Base-by-base conservation (phyloP, 2,329 filamentous ascomycete species). In the Diaporthe amygdali region DNA sequence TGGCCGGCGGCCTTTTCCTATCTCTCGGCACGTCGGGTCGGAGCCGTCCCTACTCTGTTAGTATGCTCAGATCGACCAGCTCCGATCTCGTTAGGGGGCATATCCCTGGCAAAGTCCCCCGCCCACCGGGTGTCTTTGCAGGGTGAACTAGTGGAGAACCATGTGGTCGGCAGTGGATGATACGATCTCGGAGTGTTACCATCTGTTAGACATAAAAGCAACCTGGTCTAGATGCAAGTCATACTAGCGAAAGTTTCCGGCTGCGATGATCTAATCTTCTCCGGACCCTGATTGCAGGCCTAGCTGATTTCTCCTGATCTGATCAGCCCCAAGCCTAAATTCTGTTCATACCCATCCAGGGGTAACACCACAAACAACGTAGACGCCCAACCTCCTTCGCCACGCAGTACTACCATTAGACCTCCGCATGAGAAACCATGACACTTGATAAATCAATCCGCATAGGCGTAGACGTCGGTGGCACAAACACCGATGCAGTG, bases 401-500 rank as follows among this genome's bases (percentile, higher is more conserved):
- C 55, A 27, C 55, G 5, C 17, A 46, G 37, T 32, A 32, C 25
- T 32, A 32, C 25, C 5, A 46, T 46, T 7, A n/a, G 10, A 46
- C 39, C 25, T 46, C 3, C 17, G 5, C 25, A 32, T 32, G 10
- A 61, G 39, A 61, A 15, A 61, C 5, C 25, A 61, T 61, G 55
- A 61, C 55, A 22, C 55, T 61, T 46, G 55, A 61, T 22, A 61
- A 61, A 30, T 32, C 55, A 32, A 61, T 71, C 27, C 66, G 66
- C 51, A 61, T 73, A 71, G 69, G 66, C 32, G 66, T 67, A n/a
- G 63, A 68, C 39, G 66, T 68, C 27, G 68, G 63, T 20, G 69
- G 59, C 44, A 75, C 52, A 39, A 74, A 74, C 68, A 79, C 74
- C 61, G 77, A 79, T 72, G 76, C 75, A 44, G 76, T 78, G 17